Evolutionary conservation across 768 basidiomycete genomes (phyloP), one percentile per base, ranked within the genome.

Genomic region (Heimioporus sp.): DNA sequence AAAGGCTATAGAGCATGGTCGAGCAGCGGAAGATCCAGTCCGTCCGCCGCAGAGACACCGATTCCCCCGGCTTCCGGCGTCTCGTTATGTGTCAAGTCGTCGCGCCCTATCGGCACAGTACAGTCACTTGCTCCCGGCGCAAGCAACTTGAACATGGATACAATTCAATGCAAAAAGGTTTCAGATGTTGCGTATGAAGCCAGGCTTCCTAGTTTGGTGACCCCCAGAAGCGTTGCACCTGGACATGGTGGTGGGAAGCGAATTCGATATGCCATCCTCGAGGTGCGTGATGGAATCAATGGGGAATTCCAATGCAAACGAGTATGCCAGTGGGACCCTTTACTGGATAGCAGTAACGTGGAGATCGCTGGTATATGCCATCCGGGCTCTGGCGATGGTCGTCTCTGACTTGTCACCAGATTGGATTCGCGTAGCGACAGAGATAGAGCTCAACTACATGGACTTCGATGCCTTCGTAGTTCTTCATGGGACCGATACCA

Each of bases 381-480:
- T 21, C 3, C 31, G n/a, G 19, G 3, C n/a, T 10, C 8, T 32
- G 52, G 44, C 36, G 32, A 51, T 16, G 12, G 10, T 9, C 4
- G n/a, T 32, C 11, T 21, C 53, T 55, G 43, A 62, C 47, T 39
- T 46, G n/a, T 60, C 53, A 36, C 48, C 63, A 90, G 92, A 93
- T 62, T 95, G 92, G 92, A 86, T 93, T 58, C 79, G 91, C 10
- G 86, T 98, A 32, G 90, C 92, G 0, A 86, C 84, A 1, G 95
- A 98, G 62, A 92, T 98, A 58, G 92, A 96, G 63, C 82, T 93
- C 47, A 97, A 97, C 65, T 97, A 97, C 63, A 66, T 77, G 31
- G 60, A 65, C 13, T 98, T 92, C 64, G 95, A 98, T 61, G 92
- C 91, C 0, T 97, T 98, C 63, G 84, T 98, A 17, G 74, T 97